phyloP scores from a whole-genome alignment of 1,284 basidiomycete species.

The Puccinia sorghi region DNA sequence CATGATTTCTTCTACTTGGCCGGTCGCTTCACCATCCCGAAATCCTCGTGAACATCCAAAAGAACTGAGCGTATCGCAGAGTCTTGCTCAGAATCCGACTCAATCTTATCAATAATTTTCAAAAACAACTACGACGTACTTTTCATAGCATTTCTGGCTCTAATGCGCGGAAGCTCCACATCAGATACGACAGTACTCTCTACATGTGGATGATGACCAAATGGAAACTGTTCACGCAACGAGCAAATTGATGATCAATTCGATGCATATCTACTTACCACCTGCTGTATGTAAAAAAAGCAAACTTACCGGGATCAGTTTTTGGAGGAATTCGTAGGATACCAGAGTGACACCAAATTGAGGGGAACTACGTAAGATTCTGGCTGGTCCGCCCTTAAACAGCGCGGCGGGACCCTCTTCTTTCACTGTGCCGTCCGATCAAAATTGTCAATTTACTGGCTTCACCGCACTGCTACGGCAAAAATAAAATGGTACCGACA shows the following conservation, averaged over 20 bases:
- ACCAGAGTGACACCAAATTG: slow-evolving; percentile 93
- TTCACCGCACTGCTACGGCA: not conserved
- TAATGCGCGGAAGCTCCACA: slow-evolving; percentile 77
- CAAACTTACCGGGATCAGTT: slow-evolving; percentile 64
- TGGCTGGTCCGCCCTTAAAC: slow-evolving; percentile 93
- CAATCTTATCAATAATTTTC: not conserved
- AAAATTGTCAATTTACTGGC: not conserved
- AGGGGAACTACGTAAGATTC: slow-evolving; percentile 72
- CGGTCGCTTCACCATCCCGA: slow-evolving; percentile 61
- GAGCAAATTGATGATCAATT: slow-evolving; percentile 10
- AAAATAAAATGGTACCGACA: slow-evolving; percentile 62
- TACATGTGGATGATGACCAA: slow-evolving; percentile 68
- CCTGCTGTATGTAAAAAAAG: slow-evolving; percentile 47
- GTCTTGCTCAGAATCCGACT: not conserved
- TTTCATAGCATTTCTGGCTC: slow-evolving; percentile 90
- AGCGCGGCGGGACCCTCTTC: slow-evolving; percentile 86
- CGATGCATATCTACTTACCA: not conserved
- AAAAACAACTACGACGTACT: slow-evolving; percentile 55
- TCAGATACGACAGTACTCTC: slow-evolving; percentile 66
- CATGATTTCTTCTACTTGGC: not conserved
- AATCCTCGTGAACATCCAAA: slow-evolving; percentile 78
- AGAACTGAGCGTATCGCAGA: slow-evolving; percentile 60
- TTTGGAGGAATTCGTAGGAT: slow-evolving; percentile 77
- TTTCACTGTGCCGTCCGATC: slow-evolving; percentile 50
- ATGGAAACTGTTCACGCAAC: slow-evolving; percentile 68